Percentiles rank a stretch among this genome's conserved stretches.
Conservation (phyloP, 169 alveolate genomes). For the Cryptosporidium ubiquitum region DNA sequence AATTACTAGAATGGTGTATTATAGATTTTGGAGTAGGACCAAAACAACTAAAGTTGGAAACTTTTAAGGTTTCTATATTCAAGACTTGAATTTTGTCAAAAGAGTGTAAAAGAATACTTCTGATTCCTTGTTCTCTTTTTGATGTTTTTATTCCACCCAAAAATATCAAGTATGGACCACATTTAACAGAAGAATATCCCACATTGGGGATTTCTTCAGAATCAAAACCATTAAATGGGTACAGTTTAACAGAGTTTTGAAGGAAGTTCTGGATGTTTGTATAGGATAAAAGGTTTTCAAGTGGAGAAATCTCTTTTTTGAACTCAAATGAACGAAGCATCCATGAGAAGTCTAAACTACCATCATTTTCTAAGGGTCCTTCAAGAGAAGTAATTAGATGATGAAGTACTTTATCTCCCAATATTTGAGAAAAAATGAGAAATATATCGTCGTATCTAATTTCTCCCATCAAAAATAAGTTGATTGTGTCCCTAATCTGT, state of each 20-base stretch:
- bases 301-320: background rate
- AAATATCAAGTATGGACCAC: constrained; percentile 39
- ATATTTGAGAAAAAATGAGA: constrained; percentile 87
- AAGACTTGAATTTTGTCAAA: constrained; percentile 14
- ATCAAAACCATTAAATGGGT: constrained; percentile 10
- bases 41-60: background rate
- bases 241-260: background rate
- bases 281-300: background rate
- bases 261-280: background rate
- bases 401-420: constrained; percentile 77
- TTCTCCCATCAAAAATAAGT: constrained; percentile 87
- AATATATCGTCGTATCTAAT: constrained; percentile 87
- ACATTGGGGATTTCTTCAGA: constrained; percentile 11
- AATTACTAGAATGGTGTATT: constrained; percentile 56
- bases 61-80: background rate
- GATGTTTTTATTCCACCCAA: constrained; percentile 37
- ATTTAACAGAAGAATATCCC: constrained; percentile 41
- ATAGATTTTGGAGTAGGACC: constrained; percentile 4
- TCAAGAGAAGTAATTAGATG: constrained; percentile 4
- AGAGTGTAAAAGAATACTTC: background rate
- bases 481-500: constrained; percentile 88
- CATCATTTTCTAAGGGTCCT: background rate
- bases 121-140: background rate
- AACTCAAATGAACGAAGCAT: constrained; percentile 41
- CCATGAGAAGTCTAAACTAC: constrained; percentile 21